Evolutionary conservation across 2,329 filamentous ascomycete species (phyloP), one percentile per base, ranked within the genome.

Genomic region (Alternaria brassicae): DNA sequence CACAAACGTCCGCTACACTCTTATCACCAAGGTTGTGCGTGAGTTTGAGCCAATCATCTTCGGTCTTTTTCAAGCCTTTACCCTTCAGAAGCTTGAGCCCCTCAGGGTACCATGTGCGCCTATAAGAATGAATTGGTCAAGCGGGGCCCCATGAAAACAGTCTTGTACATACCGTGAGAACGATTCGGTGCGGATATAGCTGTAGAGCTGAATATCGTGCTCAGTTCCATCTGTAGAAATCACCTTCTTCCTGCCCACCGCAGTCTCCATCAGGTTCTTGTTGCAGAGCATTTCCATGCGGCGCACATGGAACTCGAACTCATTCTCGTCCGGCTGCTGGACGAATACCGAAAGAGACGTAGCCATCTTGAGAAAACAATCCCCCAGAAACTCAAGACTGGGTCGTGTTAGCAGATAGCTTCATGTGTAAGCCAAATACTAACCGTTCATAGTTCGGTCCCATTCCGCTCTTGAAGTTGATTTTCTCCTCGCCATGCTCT

Each of bases 201-300:
- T 87, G 61, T 91, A 86, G 2, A 90, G 78, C 17, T 87, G 85
- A 15, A 89, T 78, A 27, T 69, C 60, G 15, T 52, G 61, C 41
- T 66, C 63, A 15, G 60, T 53, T 13, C 65, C 66, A 32, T 69
- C 61, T 10, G 89, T 84, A 9, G 60, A 62, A 7, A 30, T 30
- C 2, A 67, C 60, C 34, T 62, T 66, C 41, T 71, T 71, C 3
- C 88, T 81, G 1, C 70, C 65, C 15, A 70, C 53, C 0, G 93
- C 93, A 37, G 88, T 88, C 42, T 92, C 88, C 78, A 92, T 93
- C 0, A 99, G 82, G 65, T 97, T 97, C 66, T 89, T 86, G 77
- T 99, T 99, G 84, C 92, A 97, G 15, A 98, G 85, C 69, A 98
- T 85, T 19, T 90, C 74, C 94, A 98, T 98, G 15, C 95, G 89